Conservation (phyloP, 345 rosid species). For the Lepidium africanum region DNA sequence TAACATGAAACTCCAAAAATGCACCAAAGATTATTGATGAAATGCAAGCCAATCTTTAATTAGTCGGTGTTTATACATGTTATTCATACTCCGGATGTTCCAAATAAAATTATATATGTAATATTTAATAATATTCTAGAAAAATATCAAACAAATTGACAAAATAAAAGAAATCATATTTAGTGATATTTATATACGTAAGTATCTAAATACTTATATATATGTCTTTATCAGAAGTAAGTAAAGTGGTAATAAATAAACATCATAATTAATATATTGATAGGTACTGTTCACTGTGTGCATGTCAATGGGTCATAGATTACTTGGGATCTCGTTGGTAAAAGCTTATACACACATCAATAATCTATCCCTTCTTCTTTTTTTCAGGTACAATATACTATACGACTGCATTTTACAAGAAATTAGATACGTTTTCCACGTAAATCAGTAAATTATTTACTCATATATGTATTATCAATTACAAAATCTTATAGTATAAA, state of each 20-base stretch:
- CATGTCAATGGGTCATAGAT: neutral
- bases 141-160: too few species aligned
- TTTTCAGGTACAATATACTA: neutral
- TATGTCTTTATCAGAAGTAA: neutral
- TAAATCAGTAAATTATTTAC: neutral
- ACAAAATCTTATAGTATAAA: neutral
- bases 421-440: neutral
- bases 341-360: neutral
- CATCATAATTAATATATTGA: neutral
- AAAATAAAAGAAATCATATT: too few species aligned
- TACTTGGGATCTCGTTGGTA: neutral
- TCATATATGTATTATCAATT: neutral
- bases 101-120: too few species aligned
- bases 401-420: constrained; percentile 3
- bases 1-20: too few species aligned
- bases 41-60: too few species aligned
- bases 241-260: neutral
- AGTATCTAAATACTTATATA: neutral
- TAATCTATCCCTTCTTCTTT: neutral
- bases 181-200: too few species aligned
- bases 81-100: too few species aligned
- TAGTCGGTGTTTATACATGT: too few species aligned
- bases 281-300: neutral
- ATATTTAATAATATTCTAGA: too few species aligned
- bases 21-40: too few species aligned